These are phyloP conservation scores for Trifolium pratense DNA, from an alignment of 306 rosid species.

Conservation along the genomic window DNA sequence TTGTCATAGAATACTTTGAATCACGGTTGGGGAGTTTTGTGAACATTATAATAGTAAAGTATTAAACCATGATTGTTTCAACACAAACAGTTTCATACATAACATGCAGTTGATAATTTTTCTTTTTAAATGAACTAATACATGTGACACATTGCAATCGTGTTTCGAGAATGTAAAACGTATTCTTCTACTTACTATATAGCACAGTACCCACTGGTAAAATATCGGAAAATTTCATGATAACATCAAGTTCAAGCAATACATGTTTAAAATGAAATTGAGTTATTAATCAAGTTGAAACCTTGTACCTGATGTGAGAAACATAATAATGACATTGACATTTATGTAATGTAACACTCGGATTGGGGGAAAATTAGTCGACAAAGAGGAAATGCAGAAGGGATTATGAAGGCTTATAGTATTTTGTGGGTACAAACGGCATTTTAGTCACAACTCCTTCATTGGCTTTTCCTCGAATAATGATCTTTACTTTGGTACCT, in stretches of 20 bases:
- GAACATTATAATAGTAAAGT: background rate
- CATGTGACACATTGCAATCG: background rate
- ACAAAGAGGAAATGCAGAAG: conserved; percentile 24
- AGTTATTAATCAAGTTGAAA: conserved; percentile 31
- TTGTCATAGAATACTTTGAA: background rate
- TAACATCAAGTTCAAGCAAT: conserved; percentile 23
- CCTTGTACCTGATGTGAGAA: conserved; percentile 40
- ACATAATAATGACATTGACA: conserved; percentile 47
- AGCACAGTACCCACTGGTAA: background rate
- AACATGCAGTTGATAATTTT: background rate
- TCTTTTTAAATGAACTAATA: background rate
- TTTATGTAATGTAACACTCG: conserved; percentile 45
- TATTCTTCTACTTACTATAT: background rate
- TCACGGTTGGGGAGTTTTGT: background rate
- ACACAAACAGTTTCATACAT: background rate
- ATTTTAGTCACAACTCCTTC: conserved; percentile 93
- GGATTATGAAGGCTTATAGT: conserved; percentile 83
- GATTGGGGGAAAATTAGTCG: conserved; percentile 46
- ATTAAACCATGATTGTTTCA: background rate
- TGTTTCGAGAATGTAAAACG: background rate
- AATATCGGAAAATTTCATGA: conserved; percentile 15
- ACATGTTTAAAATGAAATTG: conserved; percentile 25
- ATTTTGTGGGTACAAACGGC: conserved; percentile 96
- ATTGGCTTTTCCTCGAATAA: conserved; percentile 81
- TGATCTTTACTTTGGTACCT: conserved; percentile 88